A percentile compares a stretch with the other conserved stretches of the same genome.
phyloP scores from a whole-genome alignment of 305 asterid species.

The Nicotiana rustica region DNA sequence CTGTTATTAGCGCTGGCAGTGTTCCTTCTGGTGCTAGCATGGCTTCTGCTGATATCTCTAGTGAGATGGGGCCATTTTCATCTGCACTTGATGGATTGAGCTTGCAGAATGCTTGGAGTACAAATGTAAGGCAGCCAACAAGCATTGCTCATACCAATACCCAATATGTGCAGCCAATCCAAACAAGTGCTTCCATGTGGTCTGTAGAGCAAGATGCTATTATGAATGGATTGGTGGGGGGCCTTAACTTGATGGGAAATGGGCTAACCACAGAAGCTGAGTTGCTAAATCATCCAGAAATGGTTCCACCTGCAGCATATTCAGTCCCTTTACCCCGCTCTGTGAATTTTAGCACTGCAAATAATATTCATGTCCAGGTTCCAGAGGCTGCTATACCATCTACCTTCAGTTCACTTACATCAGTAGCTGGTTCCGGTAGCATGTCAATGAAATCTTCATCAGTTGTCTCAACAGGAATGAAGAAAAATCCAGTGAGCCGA shows the following conservation, averaged over 20 bases:
- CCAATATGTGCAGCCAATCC: constrained; percentile 57
- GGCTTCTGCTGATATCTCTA: constrained; percentile 41
- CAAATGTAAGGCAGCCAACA: constrained; percentile 51
- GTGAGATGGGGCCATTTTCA: constrained; percentile 52
- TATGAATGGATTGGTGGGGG: constrained; percentile 63
- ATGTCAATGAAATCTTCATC: constrained; percentile 54
- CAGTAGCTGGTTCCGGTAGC: constrained; percentile 53
- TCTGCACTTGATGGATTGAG: constrained; percentile 52
- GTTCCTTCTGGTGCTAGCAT: constrained; percentile 38
- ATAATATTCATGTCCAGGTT: constrained; percentile 48
- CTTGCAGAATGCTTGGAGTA: constrained; percentile 49
- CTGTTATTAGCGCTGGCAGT: constrained; percentile 50
- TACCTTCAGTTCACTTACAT: constrained; percentile 52
- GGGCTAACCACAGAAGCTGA: constrained; percentile 48
- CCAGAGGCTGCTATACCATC: constrained; percentile 59
- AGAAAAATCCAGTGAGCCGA: constrained; percentile 89
- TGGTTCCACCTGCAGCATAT: constrained; percentile 57
- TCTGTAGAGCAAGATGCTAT: constrained; percentile 54
- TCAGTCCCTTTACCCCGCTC: constrained; percentile 63
- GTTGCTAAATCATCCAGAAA: constrained; percentile 56
- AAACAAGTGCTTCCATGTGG: constrained; percentile 60
- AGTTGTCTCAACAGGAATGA: constrained; percentile 56
- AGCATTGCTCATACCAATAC: constrained; percentile 48
- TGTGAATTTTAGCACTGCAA: constrained; percentile 46
- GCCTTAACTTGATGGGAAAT: constrained; percentile 64